A percentile compares a stretch with the other conserved stretches of the same genome.
Conservation (phyloP, 2,329 filamentous ascomycete species). For the Colletotrichum spaethianum region DNA sequence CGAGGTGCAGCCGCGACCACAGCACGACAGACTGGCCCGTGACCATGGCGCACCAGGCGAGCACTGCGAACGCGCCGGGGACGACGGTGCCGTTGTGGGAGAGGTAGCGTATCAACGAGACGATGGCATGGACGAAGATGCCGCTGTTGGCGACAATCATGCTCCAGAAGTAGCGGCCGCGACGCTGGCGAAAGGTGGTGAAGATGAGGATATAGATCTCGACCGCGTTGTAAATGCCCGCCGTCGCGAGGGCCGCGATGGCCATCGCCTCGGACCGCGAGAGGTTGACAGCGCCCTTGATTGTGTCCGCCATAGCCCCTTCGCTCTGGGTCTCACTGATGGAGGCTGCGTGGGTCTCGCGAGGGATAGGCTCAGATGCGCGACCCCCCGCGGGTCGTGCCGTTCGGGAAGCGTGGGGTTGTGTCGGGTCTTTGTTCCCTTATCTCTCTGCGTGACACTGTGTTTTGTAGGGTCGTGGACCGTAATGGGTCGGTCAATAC, state of each 20-base stretch:
- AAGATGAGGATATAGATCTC: constrained; percentile 47
- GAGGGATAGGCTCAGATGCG: neutral
- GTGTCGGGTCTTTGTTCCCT: neutral
- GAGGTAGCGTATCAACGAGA: constrained; percentile 60
- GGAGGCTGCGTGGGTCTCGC: too few species aligned
- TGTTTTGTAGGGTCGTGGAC: neutral
- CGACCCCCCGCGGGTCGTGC: neutral
- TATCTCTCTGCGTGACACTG: neutral
- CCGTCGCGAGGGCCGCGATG: constrained; percentile 43
- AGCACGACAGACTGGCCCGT: constrained; percentile 56
- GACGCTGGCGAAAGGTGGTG: constrained; percentile 45
- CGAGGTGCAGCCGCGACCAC: constrained; percentile 68
- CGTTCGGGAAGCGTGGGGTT: neutral
- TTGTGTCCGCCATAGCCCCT: constrained; percentile 11
- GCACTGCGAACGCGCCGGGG: constrained; percentile 22
- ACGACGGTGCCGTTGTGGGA: constrained; percentile 61
- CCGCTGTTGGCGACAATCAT: constrained; percentile 46
- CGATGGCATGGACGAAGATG: constrained; percentile 70
- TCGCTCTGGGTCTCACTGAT: neutral
- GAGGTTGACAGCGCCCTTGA: constrained; percentile 27
- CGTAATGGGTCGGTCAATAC: neutral
- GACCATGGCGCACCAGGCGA: constrained; percentile 68
- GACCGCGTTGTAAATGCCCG: constrained; percentile 45
- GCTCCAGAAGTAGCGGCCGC: constrained; percentile 50
- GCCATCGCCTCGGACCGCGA: constrained; percentile 36